Base-by-base conservation (phyloP, 345 rosid genomes). In the Brassica carinata region DNA sequence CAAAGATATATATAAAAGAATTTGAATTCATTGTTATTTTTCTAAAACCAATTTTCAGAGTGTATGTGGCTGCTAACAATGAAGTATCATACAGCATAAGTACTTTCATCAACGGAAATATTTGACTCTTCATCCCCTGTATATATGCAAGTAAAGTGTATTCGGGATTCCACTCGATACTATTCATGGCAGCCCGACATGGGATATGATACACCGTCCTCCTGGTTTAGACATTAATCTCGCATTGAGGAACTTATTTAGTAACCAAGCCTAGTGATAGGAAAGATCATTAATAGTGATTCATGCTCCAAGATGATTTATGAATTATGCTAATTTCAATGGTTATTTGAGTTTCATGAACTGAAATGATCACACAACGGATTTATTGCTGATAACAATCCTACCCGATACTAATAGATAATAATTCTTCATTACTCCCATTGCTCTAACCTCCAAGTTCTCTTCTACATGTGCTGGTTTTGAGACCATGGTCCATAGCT, bases 341-440 rank as follows among this genome's bases (percentile, higher is more conserved):
- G 53, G 53, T 45, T 45, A 45, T 11, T 45, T 45, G 5, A 45
- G 53, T 45, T 45, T 45, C 53, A 45, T 45, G 15, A 45, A 45
- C 53, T 11, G 2, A 13, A 45, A 43, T 43, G 51, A 43, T 43
- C 11, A 43, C 51, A 43, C 51, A 43, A 11, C 51, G 4, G n/a
- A 43, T 43, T 10, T 43, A 43, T 3, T 11, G 51, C 51, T 10
- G 51, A 43, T 43, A 43, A 43, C 3, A 43, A 43, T 43, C n/a
- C n/a, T 11, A 43, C 14, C 5, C 13, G n/a, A 43, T 43, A 43
- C n/a, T 43, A 10, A 10, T 43, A 43, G 51, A 43, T 43, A 43
- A 9, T 9, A 43, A 10, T 94, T 98, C 81, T 94, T 98, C 92
- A 91, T 87, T 40, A 85, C 87, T 77, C 98, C 98, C 98, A 94